These are phyloP conservation scores for Mortierella sp. DNA, from an alignment of 371 early-diverging fungal species.

Conservation along the genomic window DNA sequence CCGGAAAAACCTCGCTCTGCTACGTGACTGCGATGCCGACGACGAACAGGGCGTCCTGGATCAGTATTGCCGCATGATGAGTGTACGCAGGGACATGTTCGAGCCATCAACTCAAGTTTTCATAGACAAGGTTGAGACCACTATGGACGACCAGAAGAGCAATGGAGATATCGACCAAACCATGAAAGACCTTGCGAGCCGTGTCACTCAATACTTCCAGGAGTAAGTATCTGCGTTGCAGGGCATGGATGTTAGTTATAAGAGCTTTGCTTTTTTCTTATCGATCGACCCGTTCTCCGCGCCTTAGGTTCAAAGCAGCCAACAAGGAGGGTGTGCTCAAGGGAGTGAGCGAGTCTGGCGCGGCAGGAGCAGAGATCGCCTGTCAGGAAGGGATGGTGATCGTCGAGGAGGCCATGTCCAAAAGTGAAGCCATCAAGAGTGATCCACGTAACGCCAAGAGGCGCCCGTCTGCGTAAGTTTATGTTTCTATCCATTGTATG, in stretches of 20 bases:
- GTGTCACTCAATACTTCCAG: neutral
- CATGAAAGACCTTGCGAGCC: neutral
- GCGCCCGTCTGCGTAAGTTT: slow-evolving; percentile 1
- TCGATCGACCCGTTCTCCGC: neutral
- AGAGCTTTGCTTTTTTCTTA: neutral
- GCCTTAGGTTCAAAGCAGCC: neutral
- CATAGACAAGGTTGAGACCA: neutral
- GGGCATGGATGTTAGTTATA: neutral
- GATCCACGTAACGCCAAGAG: neutral
- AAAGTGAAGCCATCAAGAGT: neutral
- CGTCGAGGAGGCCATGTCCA: slow-evolving; percentile 1
- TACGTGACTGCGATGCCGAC: neutral
- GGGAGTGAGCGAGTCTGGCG: no score
- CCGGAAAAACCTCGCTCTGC: neutral
- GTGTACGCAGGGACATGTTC: neutral
- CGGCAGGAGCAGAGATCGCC: no score
- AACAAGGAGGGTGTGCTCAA: neutral
- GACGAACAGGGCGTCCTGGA: neutral
- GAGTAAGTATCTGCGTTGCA: neutral
- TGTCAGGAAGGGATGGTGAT: no score
- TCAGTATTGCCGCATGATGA: neutral
- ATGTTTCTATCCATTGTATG: no score
- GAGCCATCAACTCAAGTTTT: neutral
- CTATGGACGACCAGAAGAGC: neutral
- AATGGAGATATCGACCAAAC: neutral